Conservation (phyloP, 495 filamentous ascomycete genomes). For the Aeminium ludgeri region DNA sequence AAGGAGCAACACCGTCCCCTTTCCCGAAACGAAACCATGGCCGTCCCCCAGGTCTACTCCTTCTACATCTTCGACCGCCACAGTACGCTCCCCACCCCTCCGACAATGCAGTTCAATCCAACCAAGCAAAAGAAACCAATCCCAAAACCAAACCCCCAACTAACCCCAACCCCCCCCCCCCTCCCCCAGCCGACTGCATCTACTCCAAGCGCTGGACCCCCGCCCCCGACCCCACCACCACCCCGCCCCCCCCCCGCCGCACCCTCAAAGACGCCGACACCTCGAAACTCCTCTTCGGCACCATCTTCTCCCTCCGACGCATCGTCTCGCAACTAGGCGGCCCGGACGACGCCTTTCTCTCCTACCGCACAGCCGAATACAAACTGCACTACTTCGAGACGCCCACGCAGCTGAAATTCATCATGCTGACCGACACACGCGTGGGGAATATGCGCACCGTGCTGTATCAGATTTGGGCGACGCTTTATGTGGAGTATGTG, state of each 20-base stretch:
- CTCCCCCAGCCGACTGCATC: slow-evolving; percentile 74
- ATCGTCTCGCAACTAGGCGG: slow-evolving; percentile 93
- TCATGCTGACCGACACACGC: slow-evolving; percentile 86
- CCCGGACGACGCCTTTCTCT: slow-evolving; percentile 54
- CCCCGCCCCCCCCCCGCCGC: slow-evolving; percentile 12
- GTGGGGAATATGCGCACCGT: slow-evolving; percentile 80
- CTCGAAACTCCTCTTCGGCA: slow-evolving; percentile 93
- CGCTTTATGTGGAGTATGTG: slow-evolving; percentile 91
- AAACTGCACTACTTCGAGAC: slow-evolving; percentile 99
- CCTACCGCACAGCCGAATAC: slow-evolving; percentile 58
- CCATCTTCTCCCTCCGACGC: slow-evolving; percentile 86
- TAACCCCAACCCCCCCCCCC: too few species aligned
- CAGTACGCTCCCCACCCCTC: too few species aligned
- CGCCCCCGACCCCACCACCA: background rate
- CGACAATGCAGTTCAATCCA: too few species aligned
- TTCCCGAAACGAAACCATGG: slow-evolving; percentile 39
- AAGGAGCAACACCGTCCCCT: background rate
- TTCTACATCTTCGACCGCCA: slow-evolving; percentile 99
- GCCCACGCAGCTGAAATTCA: slow-evolving; percentile 82
- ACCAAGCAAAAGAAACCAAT: too few species aligned
- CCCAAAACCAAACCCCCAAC: too few species aligned
- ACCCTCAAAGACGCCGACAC: slow-evolving; percentile 60
- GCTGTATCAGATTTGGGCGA: slow-evolving; percentile 96
- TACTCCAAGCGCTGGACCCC: slow-evolving; percentile 71
- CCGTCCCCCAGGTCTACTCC: slow-evolving; percentile 84